Percentiles rank a stretch among this genome's conserved stretches.
phyloP scores from a whole-genome alignment of 148 eudicot species.

The Camellia sinensis region DNA sequence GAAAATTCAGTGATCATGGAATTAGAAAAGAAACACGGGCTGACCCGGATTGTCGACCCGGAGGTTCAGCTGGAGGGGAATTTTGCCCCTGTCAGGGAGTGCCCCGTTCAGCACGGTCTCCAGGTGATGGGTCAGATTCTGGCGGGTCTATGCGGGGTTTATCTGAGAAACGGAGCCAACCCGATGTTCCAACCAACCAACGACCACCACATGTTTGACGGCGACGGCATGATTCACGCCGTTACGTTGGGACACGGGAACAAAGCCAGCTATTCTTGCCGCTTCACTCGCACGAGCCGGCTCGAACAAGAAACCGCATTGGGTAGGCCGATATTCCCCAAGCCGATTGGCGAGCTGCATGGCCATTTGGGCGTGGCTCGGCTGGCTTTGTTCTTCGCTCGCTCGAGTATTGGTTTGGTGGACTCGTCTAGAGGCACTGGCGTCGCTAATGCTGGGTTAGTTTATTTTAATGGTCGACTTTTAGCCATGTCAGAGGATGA shows the following conservation, averaged over 20 bases:
- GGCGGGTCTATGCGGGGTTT: slow-evolving; percentile 35
- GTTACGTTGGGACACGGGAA: slow-evolving; percentile 33
- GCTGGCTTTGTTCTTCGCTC: slow-evolving; percentile 38
- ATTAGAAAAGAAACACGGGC: slow-evolving; percentile 22
- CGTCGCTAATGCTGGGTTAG: slow-evolving; percentile 57
- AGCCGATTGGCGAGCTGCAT: slow-evolving; percentile 64
- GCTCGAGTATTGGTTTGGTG: slow-evolving; percentile 33
- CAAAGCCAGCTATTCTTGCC: slow-evolving; percentile 42
- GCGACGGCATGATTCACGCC: slow-evolving; percentile 67
- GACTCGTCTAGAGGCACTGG: slow-evolving; percentile 40
- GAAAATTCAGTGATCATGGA: slow-evolving; percentile 28
- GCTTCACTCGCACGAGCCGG: slow-evolving; percentile 55
- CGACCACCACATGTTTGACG: slow-evolving; percentile 62
- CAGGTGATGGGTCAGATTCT: slow-evolving; percentile 49
- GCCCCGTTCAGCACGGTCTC: slow-evolving; percentile 39
- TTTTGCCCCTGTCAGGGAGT: slow-evolving; percentile 51
- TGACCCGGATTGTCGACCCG: slow-evolving; percentile 36
- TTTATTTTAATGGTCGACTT: slow-evolving; percentile 50
- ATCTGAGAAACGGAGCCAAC: slow-evolving; percentile 61
- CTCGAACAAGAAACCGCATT: slow-evolving; percentile 35
- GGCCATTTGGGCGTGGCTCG: slow-evolving; percentile 50
- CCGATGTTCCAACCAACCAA: slow-evolving; percentile 35
- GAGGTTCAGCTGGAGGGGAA: slow-evolving; percentile 50
- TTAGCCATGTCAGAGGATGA: slow-evolving; percentile 82
- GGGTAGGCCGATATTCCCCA: slow-evolving; percentile 43